These are phyloP conservation scores for Lepidopterella palustris DNA, from an alignment of 495 filamentous ascomycete species.

Conservation along the genomic window DNA sequence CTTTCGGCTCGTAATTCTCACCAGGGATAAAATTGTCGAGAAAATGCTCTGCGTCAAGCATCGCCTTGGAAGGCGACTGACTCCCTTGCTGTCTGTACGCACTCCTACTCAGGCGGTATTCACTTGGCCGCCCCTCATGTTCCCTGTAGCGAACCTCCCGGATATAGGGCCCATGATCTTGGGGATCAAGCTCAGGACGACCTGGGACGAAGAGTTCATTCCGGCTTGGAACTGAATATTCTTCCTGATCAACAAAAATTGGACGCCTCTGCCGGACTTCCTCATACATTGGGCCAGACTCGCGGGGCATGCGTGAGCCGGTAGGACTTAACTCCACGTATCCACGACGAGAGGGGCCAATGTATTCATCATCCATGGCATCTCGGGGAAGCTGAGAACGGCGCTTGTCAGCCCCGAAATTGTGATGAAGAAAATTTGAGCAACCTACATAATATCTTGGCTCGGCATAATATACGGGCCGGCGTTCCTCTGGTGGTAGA, in stretches of 20 bases:
- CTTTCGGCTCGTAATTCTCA: neutral
- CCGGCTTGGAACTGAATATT: neutral
- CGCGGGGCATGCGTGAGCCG: slow-evolving; percentile 9
- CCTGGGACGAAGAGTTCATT: slow-evolving; percentile 7
- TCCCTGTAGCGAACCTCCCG: slow-evolving; percentile 11
- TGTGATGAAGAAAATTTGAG: neutral
- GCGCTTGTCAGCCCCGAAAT: slow-evolving; percentile 11
- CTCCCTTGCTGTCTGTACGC: slow-evolving; percentile 2
- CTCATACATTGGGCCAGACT: slow-evolving; percentile 11
- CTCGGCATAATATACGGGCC: slow-evolving; percentile 16
- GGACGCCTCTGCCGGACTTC: slow-evolving; percentile 17
- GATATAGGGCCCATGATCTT: slow-evolving; percentile 9
- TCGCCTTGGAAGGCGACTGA: slow-evolving; percentile 13
- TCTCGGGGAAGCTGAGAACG: slow-evolving; percentile 14
- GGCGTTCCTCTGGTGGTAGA: slow-evolving; percentile 15
- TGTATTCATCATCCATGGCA: slow-evolving; percentile 14
- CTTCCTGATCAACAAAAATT: slow-evolving; percentile 15
- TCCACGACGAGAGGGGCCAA: slow-evolving; percentile 4
- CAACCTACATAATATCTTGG: slow-evolving; percentile 24
- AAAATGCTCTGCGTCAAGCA: slow-evolving; percentile 41
- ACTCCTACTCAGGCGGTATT: slow-evolving; percentile 14
- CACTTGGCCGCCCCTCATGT: slow-evolving; percentile 6
- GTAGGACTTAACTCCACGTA: slow-evolving; percentile 13
- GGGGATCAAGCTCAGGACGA: slow-evolving; percentile 5
- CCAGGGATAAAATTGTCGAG: slow-evolving; percentile 37